Evolutionary conservation across 257 asterid species (phyloP).

Genomic region (Catharanthus roseus): DNA sequence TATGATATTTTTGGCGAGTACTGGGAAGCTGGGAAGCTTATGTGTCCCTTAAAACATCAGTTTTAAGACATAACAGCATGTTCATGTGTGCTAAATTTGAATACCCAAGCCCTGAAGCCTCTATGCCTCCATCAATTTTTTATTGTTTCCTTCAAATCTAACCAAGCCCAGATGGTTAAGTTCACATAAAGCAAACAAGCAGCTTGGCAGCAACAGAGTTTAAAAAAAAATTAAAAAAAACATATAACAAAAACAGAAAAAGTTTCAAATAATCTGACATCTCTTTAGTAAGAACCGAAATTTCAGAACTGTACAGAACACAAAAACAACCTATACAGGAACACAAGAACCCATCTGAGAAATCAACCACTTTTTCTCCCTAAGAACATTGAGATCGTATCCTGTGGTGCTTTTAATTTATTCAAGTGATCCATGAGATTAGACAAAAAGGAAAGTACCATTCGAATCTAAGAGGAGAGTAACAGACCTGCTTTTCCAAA

Average conservation of each 20-base stretch:
- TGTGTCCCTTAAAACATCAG: no score
- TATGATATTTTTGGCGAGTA: no score
- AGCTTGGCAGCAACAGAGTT: no score
- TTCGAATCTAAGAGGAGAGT: background rate
- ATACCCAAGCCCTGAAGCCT: background rate
- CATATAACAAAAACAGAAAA: background rate
- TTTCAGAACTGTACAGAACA: background rate
- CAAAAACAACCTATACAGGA: background rate
- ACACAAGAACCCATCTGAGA: background rate
- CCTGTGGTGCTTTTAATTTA: background rate
- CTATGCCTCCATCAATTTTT: background rate
- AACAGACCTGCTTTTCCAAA: conserved; percentile 57
- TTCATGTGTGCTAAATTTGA: background rate
- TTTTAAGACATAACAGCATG: no score
- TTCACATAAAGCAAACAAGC: background rate
- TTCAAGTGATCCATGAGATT: background rate
- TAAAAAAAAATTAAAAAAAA: no score
- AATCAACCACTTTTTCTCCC: background rate
- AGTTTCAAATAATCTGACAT: no score
- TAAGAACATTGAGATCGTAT: background rate
- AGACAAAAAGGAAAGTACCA: background rate
- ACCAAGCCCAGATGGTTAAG: background rate
- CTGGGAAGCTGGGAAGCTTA: no score
- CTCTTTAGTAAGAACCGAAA: background rate
- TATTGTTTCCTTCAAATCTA: background rate